These are phyloP conservation scores for Candida gigantensis DNA, from an alignment of 1,139 yeast genomes.

Conservation along the genomic window DNA sequence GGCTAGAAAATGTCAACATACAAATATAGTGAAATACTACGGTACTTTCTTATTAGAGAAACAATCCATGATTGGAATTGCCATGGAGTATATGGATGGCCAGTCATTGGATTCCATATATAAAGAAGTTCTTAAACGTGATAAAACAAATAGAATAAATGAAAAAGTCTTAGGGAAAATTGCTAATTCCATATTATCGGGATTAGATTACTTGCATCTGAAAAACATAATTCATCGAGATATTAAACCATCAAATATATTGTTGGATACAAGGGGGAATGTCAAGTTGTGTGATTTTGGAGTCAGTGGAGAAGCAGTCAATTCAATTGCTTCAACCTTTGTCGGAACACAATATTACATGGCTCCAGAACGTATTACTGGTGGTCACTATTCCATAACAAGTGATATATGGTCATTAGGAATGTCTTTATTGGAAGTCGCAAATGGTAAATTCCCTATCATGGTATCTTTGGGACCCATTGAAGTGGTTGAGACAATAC, in stretches of 20 bases:
- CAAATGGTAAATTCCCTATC: conserved; percentile 81
- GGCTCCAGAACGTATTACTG: conserved; percentile 98
- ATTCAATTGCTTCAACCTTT: conserved; percentile 91
- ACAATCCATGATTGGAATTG: conserved; percentile 74
- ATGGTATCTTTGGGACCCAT: conserved; percentile 63
- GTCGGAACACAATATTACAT: conserved; percentile 96
- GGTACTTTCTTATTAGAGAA: conserved; percentile 85
- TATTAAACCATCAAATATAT: conserved; percentile 89
- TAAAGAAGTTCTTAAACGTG: conserved; percentile 56
- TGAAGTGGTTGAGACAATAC: conserved; percentile 77
- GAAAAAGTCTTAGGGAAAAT: conserved; percentile 90
- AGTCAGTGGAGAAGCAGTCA: conserved; percentile 96
- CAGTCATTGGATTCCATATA: conserved; percentile 89
- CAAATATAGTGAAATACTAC: conserved; percentile 85
- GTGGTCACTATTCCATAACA: conserved; percentile 91
- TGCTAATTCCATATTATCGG: conserved; percentile 81
- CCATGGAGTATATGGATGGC: conserved; percentile 98
- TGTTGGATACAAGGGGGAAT: conserved; percentile 72
- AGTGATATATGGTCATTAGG: conserved; percentile 98
- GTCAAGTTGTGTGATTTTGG: conserved; percentile 97
- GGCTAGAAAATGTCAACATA: conserved; percentile 78
- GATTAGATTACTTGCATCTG: conserved; percentile 84
- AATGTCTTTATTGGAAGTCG: conserved; percentile 85
- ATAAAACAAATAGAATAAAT: conserved; percentile 80
- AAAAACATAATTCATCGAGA: conserved; percentile 89